Evolutionary conservation across 495 filamentous ascomycete species (phyloP), one percentile per base, ranked within the genome.

Genomic region (Talaromyces stipitatus): DNA sequence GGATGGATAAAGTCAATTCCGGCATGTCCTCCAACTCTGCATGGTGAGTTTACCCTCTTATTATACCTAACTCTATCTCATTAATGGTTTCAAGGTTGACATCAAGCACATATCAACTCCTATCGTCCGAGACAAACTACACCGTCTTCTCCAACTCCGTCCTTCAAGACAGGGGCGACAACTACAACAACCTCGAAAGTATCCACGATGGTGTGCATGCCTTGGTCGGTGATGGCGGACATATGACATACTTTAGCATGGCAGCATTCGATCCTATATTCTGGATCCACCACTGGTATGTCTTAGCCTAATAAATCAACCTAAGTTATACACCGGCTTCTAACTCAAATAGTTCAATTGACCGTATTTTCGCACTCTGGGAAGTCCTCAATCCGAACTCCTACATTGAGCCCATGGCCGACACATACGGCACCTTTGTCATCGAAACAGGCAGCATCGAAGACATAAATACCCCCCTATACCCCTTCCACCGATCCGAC

Each of bases 191-290:
- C 30, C 50, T 77, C 10, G 76, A 79, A 57, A 64, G 54, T 51
- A 60, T 73, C 11, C 73, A 78, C 51, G 68, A 72, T 28, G 64
- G 62, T n/a, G 61, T 77, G n/a, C 76, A 79, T 59, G 64, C 60
- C n/a, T 58, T 58, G 54, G 61, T 72, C 36, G 75, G 73, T 4
- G 72, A 65, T 4, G 58, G 58, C 29, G 75, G 75, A 2, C 74
- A 77, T 47, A 78, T 79, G 75, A 50, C 64, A 16, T 61, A 69
- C 9, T 61, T 77, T 7, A 62, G 64, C 1, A 66, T 69, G 10
- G 67, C 76, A 0, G 66, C 65, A 0, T 78, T 76, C 48, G 74
- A 76, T 60, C 76, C 76, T 3, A 69, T 71, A 11, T 78, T 78
- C 63, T 78, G 66, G 60, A 60, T 72, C 9, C 64, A 70, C 18